phyloP scores from a whole-genome alignment of 179 eudicot species.

The Nepenthes alata region DNA sequence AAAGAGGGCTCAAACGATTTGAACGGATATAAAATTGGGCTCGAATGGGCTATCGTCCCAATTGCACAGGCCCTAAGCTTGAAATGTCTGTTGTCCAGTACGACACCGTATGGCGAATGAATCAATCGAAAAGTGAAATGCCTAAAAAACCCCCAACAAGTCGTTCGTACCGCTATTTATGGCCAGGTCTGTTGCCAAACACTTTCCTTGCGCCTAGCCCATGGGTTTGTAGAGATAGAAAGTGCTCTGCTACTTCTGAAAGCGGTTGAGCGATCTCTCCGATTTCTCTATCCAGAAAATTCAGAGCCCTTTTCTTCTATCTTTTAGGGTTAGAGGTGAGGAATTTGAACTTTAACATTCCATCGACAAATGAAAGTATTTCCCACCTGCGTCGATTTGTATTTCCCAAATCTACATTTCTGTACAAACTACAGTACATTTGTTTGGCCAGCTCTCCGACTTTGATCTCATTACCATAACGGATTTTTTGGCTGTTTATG shows the following conservation, averaged over 20 bases:
- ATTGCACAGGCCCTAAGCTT: too few relatives aligned
- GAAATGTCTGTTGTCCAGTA: too few relatives aligned
- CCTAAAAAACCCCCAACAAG: too few relatives aligned
- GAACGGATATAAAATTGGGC: too few relatives aligned
- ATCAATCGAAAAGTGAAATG: too few relatives aligned
- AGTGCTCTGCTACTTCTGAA: constrained; percentile 9
- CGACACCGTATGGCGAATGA: too few relatives aligned
- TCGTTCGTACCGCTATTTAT: too few relatives aligned
- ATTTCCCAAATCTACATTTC: constrained; percentile 8
- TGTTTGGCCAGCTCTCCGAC: constrained; percentile 5
- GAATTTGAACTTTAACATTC: constrained; percentile 5
- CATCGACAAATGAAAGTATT: not conserved
- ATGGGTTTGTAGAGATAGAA: constrained; percentile 6
- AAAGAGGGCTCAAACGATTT: too few relatives aligned
- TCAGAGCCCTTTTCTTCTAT: constrained; percentile 5
- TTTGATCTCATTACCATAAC: constrained; percentile 10
- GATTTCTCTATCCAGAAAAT: constrained; percentile 1
- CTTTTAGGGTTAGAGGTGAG: constrained; percentile 18
- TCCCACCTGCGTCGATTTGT: constrained; percentile 23
- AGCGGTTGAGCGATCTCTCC: not conserved
- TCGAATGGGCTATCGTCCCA: too few relatives aligned
- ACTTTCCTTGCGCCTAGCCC: constrained; percentile 9
- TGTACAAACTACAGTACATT: constrained; percentile 8
- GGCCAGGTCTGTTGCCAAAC: too few relatives aligned
- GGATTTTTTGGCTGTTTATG: not conserved